Base-by-base conservation (phyloP, 495 filamentous ascomycete genomes). In the Oidiodendron maius region DNA sequence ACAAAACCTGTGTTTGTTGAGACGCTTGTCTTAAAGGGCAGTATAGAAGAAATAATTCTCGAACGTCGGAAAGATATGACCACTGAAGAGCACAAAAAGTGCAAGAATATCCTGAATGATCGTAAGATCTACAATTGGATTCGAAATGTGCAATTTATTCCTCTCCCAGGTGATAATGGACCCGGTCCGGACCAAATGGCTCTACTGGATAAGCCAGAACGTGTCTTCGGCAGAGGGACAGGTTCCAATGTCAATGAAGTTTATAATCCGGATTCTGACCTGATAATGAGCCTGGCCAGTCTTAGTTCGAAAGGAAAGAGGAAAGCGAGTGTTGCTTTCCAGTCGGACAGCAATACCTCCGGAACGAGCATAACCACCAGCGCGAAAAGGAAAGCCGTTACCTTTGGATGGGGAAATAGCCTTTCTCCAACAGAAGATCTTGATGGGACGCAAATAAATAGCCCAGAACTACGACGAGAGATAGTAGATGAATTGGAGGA, bases 1-100 rank as follows among this genome's bases (percentile, higher is more conserved):
- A 80, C 77, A 9, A 78, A 75, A 46, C 80, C 84, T 0, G 93
- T 96, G 0, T 80, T 78, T 8, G 91, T 95, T 6, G 89, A 96
- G 64, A 97, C 89, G 0, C 71, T 97, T 1, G 86, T 91, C 0
- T 62, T 93, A n/a, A 71, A 76, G 37, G 83, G 80, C 32, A 95
- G 87, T 3, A 72, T 96, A 2, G 91, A 97, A 55, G 89, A 96
- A 61, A 77, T 81, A 17, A 93, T 97, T 64, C 69, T 93, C 0
- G 67, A 81, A 32, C 76, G 90, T 4, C 65, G 85, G 13, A 78
- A 82, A 40, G 71, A 80, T 17, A 95, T 97, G 88, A 84, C 84
- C 0, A 77, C 78, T 17, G 76, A 76, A 4, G 90, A 96, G 59
- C 84, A 63, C 60, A 75, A 50, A 68, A 82, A 62, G 74, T 84